Evolutionary conservation across 495 filamentous ascomycete genomes (phyloP).

Genomic region (Talaromyces trachyspermus): DNA sequence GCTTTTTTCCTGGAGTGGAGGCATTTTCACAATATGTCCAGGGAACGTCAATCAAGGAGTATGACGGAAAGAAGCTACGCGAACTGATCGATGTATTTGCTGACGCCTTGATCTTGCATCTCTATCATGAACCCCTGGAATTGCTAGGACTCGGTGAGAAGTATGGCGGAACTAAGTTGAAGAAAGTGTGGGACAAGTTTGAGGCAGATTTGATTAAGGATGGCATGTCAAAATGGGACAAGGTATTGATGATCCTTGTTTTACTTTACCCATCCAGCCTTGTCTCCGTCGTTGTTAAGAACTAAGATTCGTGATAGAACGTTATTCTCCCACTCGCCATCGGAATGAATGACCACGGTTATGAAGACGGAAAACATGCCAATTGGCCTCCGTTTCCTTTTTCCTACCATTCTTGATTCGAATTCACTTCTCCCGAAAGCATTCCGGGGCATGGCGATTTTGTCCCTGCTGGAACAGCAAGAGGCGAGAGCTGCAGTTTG

Average conservation of each 20-base stretch:
- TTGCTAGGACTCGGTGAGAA: slow-evolving; percentile 1
- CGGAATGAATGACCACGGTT: not conserved
- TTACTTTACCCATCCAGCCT: not conserved
- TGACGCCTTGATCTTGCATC: slow-evolving; percentile 24
- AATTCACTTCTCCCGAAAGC: not conserved
- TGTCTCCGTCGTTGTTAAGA: not conserved
- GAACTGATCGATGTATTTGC: slow-evolving; percentile 38
- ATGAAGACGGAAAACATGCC: slow-evolving; percentile 2
- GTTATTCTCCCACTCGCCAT: not conserved
- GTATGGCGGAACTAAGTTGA: not conserved
- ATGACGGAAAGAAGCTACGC: slow-evolving; percentile 24
- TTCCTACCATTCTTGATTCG: slow-evolving; percentile 1
- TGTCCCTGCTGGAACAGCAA: not conserved
- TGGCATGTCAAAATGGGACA: not conserved
- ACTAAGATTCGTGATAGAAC: not conserved
- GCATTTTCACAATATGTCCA: slow-evolving; percentile 25
- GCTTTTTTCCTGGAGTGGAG: slow-evolving; percentile 21
- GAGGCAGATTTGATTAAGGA: slow-evolving; percentile 2
- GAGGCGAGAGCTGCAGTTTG: slow-evolving; percentile 2
- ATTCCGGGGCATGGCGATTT: slow-evolving; percentile 2
- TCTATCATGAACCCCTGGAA: slow-evolving; percentile 27
- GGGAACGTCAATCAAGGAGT: slow-evolving; percentile 21
- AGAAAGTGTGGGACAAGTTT: not conserved
- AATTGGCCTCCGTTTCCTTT: slow-evolving; percentile 1
- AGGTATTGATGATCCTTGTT: not conserved